Percentiles rank a stretch among this genome's conserved stretches.
Conservation (phyloP, 2,329 filamentous ascomycete species). For the Chrysosporium queenslandicum region DNA sequence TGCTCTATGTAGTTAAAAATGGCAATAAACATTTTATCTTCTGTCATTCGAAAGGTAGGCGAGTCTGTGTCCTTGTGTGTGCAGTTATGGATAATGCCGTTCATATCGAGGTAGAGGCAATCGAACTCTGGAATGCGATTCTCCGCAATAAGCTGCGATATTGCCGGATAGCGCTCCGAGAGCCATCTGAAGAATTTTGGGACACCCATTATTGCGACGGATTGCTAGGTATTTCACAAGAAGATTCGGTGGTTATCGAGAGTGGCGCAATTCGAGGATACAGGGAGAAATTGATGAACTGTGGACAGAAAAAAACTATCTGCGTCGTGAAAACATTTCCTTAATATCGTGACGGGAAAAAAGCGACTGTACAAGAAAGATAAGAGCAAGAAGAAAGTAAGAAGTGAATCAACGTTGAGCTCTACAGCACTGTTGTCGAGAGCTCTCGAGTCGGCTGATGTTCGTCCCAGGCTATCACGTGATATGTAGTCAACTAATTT, state of each 20-base stretch:
- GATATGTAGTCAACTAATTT: neutral
- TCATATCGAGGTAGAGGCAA: conserved; percentile 83
- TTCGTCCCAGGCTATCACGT: neutral
- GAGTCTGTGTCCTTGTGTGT: conserved; percentile 95
- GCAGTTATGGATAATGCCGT: conserved; percentile 99
- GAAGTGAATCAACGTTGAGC: conserved; percentile 10
- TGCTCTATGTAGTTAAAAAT: conserved; percentile 99
- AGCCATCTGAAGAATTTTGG: conserved; percentile 97
- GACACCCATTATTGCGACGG: conserved; percentile 50
- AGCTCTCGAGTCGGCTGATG: neutral
- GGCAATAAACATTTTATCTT: conserved; percentile 98
- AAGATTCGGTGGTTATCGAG: neutral
- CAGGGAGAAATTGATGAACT: neutral
- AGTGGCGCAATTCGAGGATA: neutral
- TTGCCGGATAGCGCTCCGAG: conserved; percentile 95
- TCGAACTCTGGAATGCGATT: conserved; percentile 99
- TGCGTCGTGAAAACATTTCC: neutral
- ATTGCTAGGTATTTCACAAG: conserved; percentile 3
- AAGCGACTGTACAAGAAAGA: conserved; percentile 15
- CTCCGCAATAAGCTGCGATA: conserved; percentile 96
- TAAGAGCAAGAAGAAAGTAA: conserved; percentile 14
- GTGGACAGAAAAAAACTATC: neutral
- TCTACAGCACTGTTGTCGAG: neutral
- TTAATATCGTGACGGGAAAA: neutral
- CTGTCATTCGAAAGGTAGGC: conserved; percentile 80